Conservation (phyloP, 371 early-diverging fungal species). For the Gilbertella persicaria region DNA sequence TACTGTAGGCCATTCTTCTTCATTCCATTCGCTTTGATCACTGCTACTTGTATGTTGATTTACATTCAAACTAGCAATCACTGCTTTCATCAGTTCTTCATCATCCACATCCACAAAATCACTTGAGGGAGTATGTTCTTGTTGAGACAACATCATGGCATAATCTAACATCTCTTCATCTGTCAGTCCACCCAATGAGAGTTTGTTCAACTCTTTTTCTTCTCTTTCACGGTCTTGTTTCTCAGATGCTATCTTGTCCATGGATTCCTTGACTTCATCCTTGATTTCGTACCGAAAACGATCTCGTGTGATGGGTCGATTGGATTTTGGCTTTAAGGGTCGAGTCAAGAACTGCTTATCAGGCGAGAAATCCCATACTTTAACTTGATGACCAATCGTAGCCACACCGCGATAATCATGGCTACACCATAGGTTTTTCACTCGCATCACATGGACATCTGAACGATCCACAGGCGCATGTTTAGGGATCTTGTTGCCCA, state of each 20-base stretch:
- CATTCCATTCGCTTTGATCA: background rate
- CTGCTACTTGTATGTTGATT: slow-evolving; percentile 2
- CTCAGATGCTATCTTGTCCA: slow-evolving; percentile 34
- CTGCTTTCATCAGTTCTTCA: slow-evolving; percentile 44
- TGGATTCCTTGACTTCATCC: slow-evolving; percentile 44
- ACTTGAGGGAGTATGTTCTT: slow-evolving; percentile 4
- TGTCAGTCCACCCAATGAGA: slow-evolving; percentile 43
- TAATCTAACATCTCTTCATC: slow-evolving; percentile 53
- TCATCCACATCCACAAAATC: slow-evolving; percentile 38
- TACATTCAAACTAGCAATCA: slow-evolving; percentile 44
- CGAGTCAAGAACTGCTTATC: slow-evolving; percentile 33
- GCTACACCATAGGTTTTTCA: slow-evolving; percentile 42
- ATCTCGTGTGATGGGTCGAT: slow-evolving; percentile 17
- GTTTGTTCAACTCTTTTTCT: slow-evolving; percentile 28
- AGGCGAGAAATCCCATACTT: slow-evolving; percentile 53
- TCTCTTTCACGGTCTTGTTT: slow-evolving; percentile 27
- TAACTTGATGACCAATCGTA: slow-evolving; percentile 47
- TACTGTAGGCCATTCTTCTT: slow-evolving; percentile 14
- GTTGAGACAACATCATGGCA: slow-evolving; percentile 51
- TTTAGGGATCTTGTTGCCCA: slow-evolving; percentile 35
- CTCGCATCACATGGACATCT: slow-evolving; percentile 38
- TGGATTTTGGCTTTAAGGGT: slow-evolving; percentile 27
- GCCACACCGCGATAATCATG: slow-evolving; percentile 51
- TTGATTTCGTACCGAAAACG: slow-evolving; percentile 39
- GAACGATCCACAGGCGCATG: slow-evolving; percentile 42